These are phyloP conservation scores for Hordeum marinum DNA, from an alignment of 176 grass and related monocot genomes.

Conservation along the genomic window DNA sequence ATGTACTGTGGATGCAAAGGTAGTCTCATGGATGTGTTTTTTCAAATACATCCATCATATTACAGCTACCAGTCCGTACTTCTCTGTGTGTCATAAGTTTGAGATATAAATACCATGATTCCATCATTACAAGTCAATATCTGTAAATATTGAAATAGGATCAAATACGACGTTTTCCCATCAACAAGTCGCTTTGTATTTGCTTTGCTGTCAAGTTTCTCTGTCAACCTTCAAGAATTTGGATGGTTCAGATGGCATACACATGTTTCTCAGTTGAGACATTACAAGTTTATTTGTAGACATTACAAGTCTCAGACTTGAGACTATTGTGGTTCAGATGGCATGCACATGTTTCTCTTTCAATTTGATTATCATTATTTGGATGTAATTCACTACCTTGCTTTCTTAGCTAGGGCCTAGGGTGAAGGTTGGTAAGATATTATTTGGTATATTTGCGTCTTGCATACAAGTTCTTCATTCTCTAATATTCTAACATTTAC, in stretches of 20 bases:
- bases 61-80: not conserved
- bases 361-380: not conserved
- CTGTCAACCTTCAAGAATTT: not conserved
- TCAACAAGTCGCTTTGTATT: not conserved
- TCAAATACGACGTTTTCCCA: not conserved
- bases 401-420: not conserved
- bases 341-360: not conserved
- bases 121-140: not conserved
- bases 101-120: not conserved
- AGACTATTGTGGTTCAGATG: not conserved
- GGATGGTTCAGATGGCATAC: not conserved
- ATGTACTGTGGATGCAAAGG: constrained; percentile 3
- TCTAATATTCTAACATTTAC: not conserved
- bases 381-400: not conserved
- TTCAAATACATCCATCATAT: not conserved
- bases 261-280: not conserved
- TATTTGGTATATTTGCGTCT: not conserved
- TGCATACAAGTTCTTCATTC: not conserved
- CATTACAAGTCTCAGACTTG: too few relatives aligned
- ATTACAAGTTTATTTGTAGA: too few relatives aligned
- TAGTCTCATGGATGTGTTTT: not conserved
- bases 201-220: not conserved
- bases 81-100: not conserved
- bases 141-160: not conserved
- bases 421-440: not conserved